Evolutionary conservation across 2,329 filamentous ascomycete genomes (phyloP), one percentile per base, ranked within the genome.

Genomic region (Xylaria sp.): DNA sequence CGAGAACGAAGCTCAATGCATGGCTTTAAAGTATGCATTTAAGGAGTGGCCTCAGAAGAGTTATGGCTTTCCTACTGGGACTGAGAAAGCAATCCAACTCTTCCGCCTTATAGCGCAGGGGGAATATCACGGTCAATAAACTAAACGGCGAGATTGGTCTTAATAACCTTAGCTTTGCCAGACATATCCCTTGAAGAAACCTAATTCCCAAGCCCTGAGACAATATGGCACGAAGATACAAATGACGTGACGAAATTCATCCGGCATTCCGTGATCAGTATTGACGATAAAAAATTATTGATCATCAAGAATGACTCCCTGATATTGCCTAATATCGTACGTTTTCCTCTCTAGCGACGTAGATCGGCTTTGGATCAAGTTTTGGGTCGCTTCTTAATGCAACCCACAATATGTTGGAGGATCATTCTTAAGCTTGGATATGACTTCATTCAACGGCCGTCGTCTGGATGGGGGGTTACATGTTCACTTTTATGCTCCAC

Each of bases 161-260:
- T 34, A 75, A 77, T 45, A 89, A 89, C 73, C 87, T 87, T 90
- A 84, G 76, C 77, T 71, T 2, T 89, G 86, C 76, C 84, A 83
- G 12, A 71, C 74, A 66, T 75, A 76, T 57, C 80, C 78, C 23
- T 65, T 83, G 39, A 72, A 76, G 76, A 81, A 30, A 68, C 58
- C 10, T 58, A 77, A 34, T 85, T 81, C 65, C 75, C 75, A 9
- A 80, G 73, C 13, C 71, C 74, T 18, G 76, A 79, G 67, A 85
- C 83, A 13, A 80, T 79, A 57, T 79, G 84, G 3, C 66, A 72
- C 41, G 67, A 73, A 9, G 71, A 75, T 66, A 39, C 41, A 4
- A 72, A 75, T 3, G 43, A 61, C 5, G 74, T 77, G 10, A 76
- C 62, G 7, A 57, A 60, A 10, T 53, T 77, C 13, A 79, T 85